phyloP scores from a whole-genome alignment of 225 moss, liverwort and hornwort genomes.

The Marchantia polymorpha region DNA sequence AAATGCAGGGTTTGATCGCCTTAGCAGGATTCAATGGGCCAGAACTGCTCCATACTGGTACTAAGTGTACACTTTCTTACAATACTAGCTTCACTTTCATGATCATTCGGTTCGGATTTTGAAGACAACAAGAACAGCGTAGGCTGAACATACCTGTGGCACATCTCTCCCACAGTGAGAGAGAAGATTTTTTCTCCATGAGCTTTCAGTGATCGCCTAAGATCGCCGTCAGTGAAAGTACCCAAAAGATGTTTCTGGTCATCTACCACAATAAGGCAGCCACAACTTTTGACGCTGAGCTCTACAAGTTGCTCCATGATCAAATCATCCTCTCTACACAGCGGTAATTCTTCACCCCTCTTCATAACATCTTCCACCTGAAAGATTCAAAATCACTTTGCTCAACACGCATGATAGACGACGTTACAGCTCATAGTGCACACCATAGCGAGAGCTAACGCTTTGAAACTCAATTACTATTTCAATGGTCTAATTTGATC shows the following conservation, averaged over 20 bases:
- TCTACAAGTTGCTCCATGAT: constrained; percentile 53
- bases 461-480: no score
- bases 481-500: no score
- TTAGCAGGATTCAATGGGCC: constrained; percentile 22
- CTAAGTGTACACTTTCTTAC: no score
- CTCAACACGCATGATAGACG: neutral
- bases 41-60: neutral
- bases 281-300: constrained; percentile 45
- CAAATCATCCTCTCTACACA: constrained; percentile 39
- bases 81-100: no score
- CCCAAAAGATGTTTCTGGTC: constrained; percentile 40
- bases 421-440: no score
- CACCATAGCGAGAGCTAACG: no score
- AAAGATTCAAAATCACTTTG: neutral
- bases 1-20: neutral
- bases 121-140: neutral
- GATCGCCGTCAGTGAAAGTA: constrained; percentile 54
- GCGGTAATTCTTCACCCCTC: constrained; percentile 39
- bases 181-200: constrained; percentile 42
- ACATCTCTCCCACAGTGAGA: constrained; percentile 46
- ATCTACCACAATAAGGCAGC: constrained; percentile 47
- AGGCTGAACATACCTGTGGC: constrained; percentile 34
- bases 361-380: constrained; percentile 56
- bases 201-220: constrained; percentile 42
- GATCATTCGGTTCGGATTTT: no score